A percentile compares a stretch with the other conserved stretches of the same genome.
Evolutionary conservation across 169 alveolate species (phyloP).

Genomic region (Toxoplasma gondii): DNA sequence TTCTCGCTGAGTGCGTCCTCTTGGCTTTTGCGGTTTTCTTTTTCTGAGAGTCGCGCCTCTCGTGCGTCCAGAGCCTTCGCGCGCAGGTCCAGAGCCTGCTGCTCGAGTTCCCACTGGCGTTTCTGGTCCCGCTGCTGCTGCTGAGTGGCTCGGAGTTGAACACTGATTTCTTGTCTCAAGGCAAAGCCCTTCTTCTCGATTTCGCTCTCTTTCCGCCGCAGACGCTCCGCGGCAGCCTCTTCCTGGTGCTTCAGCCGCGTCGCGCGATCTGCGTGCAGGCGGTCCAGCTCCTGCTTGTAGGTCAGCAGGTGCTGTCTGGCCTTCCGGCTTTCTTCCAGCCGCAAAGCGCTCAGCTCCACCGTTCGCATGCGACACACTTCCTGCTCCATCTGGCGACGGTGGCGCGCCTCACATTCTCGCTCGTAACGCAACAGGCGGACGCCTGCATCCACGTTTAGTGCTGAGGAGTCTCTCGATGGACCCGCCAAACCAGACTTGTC

Average conservation of each 20-base stretch:
- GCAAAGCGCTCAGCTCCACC: not conserved
- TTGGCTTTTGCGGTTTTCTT: not conserved
- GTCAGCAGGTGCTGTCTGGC: conserved; percentile 16
- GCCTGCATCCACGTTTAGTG: not conserved
- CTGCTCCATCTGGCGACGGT: not conserved
- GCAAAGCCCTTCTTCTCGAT: not conserved
- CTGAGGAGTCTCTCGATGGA: not conserved
- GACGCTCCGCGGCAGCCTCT: conserved; percentile 33
- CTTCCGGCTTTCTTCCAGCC: conserved; percentile 11
- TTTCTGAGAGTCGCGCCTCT: not conserved
- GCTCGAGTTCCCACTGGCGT: conserved; percentile 20
- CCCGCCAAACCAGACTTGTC: not conserved
- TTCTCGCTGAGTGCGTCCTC: not conserved
- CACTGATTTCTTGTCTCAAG: conserved; percentile 17
- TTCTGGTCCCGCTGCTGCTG: conserved; percentile 33
- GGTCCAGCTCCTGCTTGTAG: not conserved
- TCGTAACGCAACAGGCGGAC: conserved; percentile 19
- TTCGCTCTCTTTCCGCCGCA: not conserved
- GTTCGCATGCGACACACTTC: not conserved
- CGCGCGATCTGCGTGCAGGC: conserved; percentile 31
- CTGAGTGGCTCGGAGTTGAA: conserved; percentile 15
- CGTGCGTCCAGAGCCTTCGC: conserved; percentile 42
- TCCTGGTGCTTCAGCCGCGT: not conserved
- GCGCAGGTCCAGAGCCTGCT: conserved; percentile 6
- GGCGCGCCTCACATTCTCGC: not conserved